Percentiles rank a stretch among this genome's conserved stretches.
These are phyloP conservation scores for Ilex paraguariensis DNA, from an alignment of 305 asterid species.

Conservation along the genomic window DNA sequence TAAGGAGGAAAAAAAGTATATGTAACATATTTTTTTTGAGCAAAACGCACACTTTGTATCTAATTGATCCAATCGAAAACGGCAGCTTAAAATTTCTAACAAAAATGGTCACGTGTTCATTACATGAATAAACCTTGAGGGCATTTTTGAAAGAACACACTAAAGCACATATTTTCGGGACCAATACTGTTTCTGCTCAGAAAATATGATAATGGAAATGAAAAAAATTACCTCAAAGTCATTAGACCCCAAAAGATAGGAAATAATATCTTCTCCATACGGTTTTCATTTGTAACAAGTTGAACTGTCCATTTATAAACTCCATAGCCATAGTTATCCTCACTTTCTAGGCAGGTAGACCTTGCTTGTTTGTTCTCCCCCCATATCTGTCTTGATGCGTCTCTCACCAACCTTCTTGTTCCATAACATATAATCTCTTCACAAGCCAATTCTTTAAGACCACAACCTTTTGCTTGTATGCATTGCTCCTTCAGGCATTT, in stretches of 20 bases:
- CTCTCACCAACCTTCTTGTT: constrained; percentile 36
- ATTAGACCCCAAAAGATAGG: constrained; percentile 99
- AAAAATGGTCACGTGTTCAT: too few species aligned
- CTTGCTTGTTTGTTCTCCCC: constrained; percentile 53
- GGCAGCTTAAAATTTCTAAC: too few species aligned
- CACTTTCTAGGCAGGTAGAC: constrained; percentile 47
- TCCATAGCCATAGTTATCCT: constrained; percentile 63
- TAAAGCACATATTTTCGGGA: not conserved
- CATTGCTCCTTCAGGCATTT: constrained; percentile 74
- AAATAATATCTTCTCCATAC: constrained; percentile 80
- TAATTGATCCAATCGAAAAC: too few species aligned
- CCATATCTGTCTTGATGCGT: constrained; percentile 50
- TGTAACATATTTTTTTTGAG: too few species aligned
- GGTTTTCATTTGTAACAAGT: constrained; percentile 72
- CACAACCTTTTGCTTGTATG: constrained; percentile 35
- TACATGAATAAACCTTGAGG: not conserved
- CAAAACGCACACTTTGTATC: too few species aligned
- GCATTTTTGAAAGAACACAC: not conserved
- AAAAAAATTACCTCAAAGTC: constrained; percentile 67
- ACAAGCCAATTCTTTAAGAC: constrained; percentile 48
- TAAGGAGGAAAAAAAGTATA: too few species aligned
- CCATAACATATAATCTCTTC: constrained; percentile 68
- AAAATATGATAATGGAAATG: too few species aligned
- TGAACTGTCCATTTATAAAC: constrained; percentile 97
- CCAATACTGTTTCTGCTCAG: too few species aligned